These are phyloP conservation scores for Hericium alpestre DNA, from an alignment of 768 basidiomycete genomes.

Conservation along the genomic window DNA sequence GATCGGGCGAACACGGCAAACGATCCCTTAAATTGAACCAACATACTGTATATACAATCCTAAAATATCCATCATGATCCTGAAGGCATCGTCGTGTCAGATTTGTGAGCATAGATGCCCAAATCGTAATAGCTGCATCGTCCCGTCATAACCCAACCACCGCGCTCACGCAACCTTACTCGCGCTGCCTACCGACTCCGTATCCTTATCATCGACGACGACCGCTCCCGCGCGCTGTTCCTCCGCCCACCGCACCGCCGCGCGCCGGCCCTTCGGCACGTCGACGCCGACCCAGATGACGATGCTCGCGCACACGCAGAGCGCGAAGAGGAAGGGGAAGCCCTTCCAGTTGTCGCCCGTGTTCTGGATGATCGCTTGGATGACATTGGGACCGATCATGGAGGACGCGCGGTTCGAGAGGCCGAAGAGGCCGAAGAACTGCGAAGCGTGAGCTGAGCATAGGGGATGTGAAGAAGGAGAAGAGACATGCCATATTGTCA, in stretches of 20 bases:
- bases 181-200: neutral
- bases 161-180: neutral
- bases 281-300: conserved; percentile 64
- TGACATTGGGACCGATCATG: conserved; percentile 79
- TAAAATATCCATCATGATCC: too few relatives aligned
- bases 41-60: too few relatives aligned
- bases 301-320: conserved; percentile 54
- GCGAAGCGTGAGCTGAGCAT: neutral
- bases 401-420: conserved; percentile 79
- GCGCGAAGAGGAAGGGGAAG: conserved; percentile 73
- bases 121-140: too few relatives aligned
- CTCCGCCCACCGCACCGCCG: conserved; percentile 30
- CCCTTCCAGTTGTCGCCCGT: conserved; percentile 73
- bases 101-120: too few relatives aligned
- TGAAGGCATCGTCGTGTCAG: too few relatives aligned
- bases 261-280: conserved; percentile 26
- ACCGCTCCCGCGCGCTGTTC: conserved; percentile 5
- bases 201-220: neutral
- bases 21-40: too few relatives aligned
- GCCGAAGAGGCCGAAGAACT: conserved; percentile 85
- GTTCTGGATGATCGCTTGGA: conserved; percentile 70
- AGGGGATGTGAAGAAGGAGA: neutral
- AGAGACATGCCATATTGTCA: conserved; percentile 56
- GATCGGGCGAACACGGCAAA: too few relatives aligned
- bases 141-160: neutral